Conservation (phyloP, 2,329 filamentous ascomycete genomes). For the Arthroderma sp. region DNA sequence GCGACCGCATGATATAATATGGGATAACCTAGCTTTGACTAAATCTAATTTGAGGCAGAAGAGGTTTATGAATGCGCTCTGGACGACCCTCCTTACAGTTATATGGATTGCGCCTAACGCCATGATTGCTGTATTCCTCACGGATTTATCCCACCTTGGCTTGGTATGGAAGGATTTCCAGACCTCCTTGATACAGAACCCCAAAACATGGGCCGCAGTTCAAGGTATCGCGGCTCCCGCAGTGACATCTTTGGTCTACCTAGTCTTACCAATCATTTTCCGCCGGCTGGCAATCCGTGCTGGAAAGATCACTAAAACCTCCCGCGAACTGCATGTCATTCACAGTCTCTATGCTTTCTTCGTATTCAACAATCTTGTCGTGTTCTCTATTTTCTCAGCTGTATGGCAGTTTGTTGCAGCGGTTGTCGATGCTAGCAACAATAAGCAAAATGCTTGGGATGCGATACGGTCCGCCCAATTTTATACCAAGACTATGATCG, state of each 20-base stretch:
- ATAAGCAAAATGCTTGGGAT: constrained; percentile 51
- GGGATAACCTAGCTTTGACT: constrained; percentile 75
- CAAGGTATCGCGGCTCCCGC: constrained; percentile 87
- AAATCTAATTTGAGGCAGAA: constrained; percentile 57
- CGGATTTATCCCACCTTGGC: constrained; percentile 71
- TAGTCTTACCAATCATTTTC: constrained; percentile 82
- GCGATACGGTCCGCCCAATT: constrained; percentile 54
- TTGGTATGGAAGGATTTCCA: constrained; percentile 67
- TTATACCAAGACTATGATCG: constrained; percentile 51
- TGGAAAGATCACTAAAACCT: constrained; percentile 84
- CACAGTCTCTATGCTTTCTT: constrained; percentile 91
- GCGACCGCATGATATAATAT: constrained; percentile 82
- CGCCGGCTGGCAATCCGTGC: constrained; percentile 69
- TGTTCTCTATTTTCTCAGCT: constrained; percentile 84
- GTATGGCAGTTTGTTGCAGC: constrained; percentile 59
- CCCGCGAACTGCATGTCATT: constrained; percentile 79
- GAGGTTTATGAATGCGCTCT: constrained; percentile 66
- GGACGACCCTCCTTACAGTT: constrained; percentile 67
- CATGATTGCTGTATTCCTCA: constrained; percentile 83
- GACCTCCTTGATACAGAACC: constrained; percentile 47
- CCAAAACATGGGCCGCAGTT: constrained; percentile 65
- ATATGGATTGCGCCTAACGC: constrained; percentile 88
- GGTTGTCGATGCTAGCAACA: constrained; percentile 47
- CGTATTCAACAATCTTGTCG: constrained; percentile 88
- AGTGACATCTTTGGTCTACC: constrained; percentile 73